phyloP scores from a whole-genome alignment of 495 filamentous ascomycete genomes.

The Parathielavia hyrcaniae region DNA sequence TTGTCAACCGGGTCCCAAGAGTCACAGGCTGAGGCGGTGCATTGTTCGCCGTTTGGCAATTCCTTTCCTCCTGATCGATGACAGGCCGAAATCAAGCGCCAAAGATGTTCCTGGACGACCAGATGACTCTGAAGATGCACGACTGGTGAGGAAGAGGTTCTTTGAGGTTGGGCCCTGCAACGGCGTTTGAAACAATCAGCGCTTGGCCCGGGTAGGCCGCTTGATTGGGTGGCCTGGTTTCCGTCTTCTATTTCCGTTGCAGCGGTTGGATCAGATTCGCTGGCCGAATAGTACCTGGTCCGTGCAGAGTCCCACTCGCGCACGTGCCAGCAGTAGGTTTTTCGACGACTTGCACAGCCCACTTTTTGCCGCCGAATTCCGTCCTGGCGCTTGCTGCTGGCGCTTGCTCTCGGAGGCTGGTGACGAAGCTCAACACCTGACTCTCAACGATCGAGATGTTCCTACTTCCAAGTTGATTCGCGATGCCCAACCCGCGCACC shows the following conservation, averaged over 20 bases:
- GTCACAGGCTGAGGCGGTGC: conserved; percentile 2
- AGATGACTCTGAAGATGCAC: conserved; percentile 10
- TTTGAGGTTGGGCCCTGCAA: conserved; percentile 10
- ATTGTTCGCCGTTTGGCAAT: background rate
- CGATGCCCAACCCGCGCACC: background rate
- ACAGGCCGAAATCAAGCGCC: conserved; percentile 22
- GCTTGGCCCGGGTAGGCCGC: background rate
- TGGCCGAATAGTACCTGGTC: background rate
- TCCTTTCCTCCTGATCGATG: background rate
- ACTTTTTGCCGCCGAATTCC: conserved; percentile 2
- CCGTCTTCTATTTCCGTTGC: conserved; percentile 24
- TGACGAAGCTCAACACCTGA: background rate
- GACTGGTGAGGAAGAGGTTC: conserved; percentile 14
- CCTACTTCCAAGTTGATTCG: background rate
- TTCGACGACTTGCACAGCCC: background rate
- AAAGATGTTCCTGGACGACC: conserved; percentile 1
- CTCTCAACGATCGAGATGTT: background rate
- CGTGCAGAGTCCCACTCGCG: background rate
- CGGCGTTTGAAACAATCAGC: conserved; percentile 18
- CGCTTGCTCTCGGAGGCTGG: background rate
- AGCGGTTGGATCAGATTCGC: conserved; percentile 12
- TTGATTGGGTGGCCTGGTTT: conserved; percentile 24
- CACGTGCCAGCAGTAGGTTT: conserved; percentile 1
- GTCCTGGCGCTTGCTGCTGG: conserved; percentile 2
- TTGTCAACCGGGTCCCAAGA: background rate